Evolutionary conservation across 2,329 filamentous ascomycete species (phyloP).

Genomic region (Gremmenia infestans): DNA sequence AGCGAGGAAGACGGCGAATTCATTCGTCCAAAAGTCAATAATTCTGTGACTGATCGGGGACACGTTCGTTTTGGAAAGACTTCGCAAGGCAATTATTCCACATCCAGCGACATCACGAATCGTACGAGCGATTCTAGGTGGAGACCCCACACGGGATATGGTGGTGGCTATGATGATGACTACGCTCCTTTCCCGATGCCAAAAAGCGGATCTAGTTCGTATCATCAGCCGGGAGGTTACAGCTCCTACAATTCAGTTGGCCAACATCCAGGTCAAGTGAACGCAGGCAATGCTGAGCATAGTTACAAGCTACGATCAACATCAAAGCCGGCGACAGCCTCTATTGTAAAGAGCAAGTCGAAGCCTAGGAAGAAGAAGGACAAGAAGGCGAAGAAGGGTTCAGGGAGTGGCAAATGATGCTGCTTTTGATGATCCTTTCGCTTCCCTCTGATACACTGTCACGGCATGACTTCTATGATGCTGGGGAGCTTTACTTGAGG

Average conservation of each 20-base stretch:
- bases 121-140: not conserved
- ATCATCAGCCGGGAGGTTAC: not conserved
- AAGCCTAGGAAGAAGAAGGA: not conserved
- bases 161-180: not conserved
- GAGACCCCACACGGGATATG: not conserved
- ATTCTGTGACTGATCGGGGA: slow-evolving; percentile 4
- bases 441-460: too few relatives aligned
- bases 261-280: not conserved
- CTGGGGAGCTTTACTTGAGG: too few relatives aligned
- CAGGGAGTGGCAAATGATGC: not conserved
- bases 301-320: not conserved
- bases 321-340: not conserved
- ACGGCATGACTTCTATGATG: too few relatives aligned
- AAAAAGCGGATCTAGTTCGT: not conserved
- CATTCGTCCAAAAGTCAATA: slow-evolving; percentile 25
- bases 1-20: slow-evolving; percentile 27
- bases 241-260: not conserved
- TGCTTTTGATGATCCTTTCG: not conserved
- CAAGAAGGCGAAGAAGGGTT: not conserved
- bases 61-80: slow-evolving; percentile 17
- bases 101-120: not conserved
- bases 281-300: not conserved
- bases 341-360: not conserved
- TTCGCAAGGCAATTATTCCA: not conserved
- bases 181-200: not conserved